These are phyloP conservation scores for Sugiyamaella valdiviana DNA, from an alignment of 805 yeast genomes.

Conservation along the genomic window DNA sequence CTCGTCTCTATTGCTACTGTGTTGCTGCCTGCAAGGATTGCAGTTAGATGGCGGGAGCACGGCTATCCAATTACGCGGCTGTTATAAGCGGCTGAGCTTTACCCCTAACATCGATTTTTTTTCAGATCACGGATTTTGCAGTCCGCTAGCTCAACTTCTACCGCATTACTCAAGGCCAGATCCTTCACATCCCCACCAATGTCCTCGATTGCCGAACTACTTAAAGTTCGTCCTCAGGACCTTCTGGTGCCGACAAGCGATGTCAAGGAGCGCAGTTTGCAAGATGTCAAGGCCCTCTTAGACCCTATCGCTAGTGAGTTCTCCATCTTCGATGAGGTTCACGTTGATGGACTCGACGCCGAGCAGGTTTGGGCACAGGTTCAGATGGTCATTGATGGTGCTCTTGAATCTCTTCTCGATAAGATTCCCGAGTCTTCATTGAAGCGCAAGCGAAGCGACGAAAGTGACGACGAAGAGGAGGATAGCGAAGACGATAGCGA, in stretches of 20 bases:
- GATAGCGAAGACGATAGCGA: conserved; percentile 20
- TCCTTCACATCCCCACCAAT: not conserved
- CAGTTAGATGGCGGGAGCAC: not conserved
- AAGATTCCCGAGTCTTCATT: conserved; percentile 44
- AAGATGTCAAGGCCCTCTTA: conserved; percentile 40
- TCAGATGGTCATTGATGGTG: conserved; percentile 74
- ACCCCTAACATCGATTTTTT: not conserved
- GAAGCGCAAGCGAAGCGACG: conserved; percentile 15
- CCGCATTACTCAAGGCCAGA: too few relatives aligned
- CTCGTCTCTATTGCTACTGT: too few relatives aligned
- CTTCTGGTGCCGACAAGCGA: conserved; percentile 22
- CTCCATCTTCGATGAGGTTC: conserved; percentile 73
- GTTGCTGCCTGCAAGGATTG: not conserved
- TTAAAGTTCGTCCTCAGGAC: conserved; percentile 23
- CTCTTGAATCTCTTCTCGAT: conserved; percentile 56
- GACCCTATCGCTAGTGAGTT: conserved; percentile 50
- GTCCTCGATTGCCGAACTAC: not conserved
- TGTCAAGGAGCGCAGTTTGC: conserved; percentile 23
- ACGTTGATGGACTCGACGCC: conserved; percentile 81
- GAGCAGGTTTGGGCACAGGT: conserved; percentile 93
- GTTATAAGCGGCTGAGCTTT: not conserved
- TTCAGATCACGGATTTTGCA: not conserved
- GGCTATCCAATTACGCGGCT: not conserved
- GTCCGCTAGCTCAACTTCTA: not conserved
- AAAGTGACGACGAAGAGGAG: conserved; percentile 18